phyloP scores from a whole-genome alignment of 108 stramenopile genomes.

The Halocafeteria seosinensis region DNA sequence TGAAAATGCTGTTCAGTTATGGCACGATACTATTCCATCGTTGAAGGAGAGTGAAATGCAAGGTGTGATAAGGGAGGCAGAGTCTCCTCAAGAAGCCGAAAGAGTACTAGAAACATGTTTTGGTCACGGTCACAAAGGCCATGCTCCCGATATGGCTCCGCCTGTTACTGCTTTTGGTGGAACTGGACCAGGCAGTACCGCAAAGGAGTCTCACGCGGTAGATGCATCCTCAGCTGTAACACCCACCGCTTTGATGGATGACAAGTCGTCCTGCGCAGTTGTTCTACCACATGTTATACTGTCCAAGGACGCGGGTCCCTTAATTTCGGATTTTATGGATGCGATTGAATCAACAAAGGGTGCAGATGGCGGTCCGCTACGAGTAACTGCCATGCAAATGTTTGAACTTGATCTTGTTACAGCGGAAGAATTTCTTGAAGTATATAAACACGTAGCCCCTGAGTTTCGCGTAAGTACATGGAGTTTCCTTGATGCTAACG shows the following conservation, averaged over 20 bases:
- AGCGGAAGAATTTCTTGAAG: constrained; percentile 51
- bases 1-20: background rate
- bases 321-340: background rate
- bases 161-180: no score
- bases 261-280: background rate
- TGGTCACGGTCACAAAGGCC: background rate
- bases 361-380: background rate
- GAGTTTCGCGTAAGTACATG: no score
- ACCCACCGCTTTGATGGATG: background rate
- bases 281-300: background rate
- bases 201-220: no score
- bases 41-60: no score
- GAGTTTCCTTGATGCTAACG: no score
- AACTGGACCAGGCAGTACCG: no score
- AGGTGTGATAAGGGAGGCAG: no score
- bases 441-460: constrained; percentile 33
- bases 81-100: background rate
- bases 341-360: background rate
- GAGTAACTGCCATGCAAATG: constrained; percentile 33
- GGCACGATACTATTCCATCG: no score
- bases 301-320: background rate
- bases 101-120: background rate
- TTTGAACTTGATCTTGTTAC: constrained; percentile 39
- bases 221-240: background rate
- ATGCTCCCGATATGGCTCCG: no score